Base-by-base conservation (phyloP, 2,329 filamentous ascomycete species). In the Colletotrichum sp. region DNA sequence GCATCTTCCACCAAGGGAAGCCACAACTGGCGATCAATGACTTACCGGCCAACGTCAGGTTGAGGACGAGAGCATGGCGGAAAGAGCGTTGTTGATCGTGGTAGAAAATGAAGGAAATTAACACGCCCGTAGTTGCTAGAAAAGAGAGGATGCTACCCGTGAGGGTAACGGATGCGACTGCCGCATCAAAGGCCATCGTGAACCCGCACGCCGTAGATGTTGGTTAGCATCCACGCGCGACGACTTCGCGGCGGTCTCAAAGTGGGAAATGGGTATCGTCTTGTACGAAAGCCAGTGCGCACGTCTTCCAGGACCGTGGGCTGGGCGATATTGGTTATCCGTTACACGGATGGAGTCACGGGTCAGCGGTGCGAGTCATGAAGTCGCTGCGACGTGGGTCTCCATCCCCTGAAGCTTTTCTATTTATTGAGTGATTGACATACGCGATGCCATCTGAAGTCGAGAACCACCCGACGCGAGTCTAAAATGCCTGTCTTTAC, bases 51-150 rank as follows among this genome's bases (percentile, higher is more conserved):
- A 80, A 70, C 8, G 79, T 77, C 6, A 80, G 77, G 32, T 80
- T 79, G 21, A 80, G 69, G 10, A 80, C 68, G 34, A 80, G 64
- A 8, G 78, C 79, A 76, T 80, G 79, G 16, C 79, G 79, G 62
- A 80, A 79, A 16, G 78, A 79, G 30, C 78, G 79, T 70, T 80
- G 78, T 52, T 76, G 74, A 28, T 76, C 74, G 39, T 76, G 74
- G 70, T 76, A 76, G 65, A 76, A 65, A 52, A 60, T 7, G 59
- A 69, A 76, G 5, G 74, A 76, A 30, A 74, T 76, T 39, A 76
- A 74, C 26, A 76, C 74, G 60, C 64, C 64, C 5, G 49, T 16
- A 6, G 74, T 76, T 24, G 74, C 74, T 21, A 76, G 64, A 36
- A 76, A 76, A 18, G 74, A 76, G 32, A 76, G 70, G 30, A 76